Evolutionary conservation across 2,329 filamentous ascomycete genomes (phyloP).

Genomic region (Nemania sp.): DNA sequence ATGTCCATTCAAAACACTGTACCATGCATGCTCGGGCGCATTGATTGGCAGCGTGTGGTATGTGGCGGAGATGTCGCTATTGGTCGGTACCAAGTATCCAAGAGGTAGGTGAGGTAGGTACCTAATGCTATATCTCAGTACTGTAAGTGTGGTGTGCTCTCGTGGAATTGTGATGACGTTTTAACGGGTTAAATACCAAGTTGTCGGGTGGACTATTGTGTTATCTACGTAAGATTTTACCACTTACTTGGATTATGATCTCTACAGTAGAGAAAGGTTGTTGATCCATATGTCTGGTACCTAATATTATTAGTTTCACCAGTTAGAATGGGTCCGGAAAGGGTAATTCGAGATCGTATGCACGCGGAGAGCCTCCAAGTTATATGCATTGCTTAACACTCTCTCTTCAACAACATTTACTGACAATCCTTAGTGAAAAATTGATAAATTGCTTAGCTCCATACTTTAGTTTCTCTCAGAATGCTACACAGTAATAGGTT

Average conservation of each 20-base stretch:
- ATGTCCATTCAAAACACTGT: not conserved
- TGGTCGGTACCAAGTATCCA: not conserved
- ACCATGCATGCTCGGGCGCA: slow-evolving; percentile 11
- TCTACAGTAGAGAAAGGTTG: too few species aligned
- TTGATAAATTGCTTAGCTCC: not conserved
- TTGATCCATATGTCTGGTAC: too few species aligned
- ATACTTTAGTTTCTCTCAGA: not conserved
- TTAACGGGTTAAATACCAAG: slow-evolving; percentile 29
- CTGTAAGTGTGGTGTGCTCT: not conserved
- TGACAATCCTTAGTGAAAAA: not conserved
- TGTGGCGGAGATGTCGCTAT: slow-evolving; percentile 9
- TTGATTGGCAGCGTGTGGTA: slow-evolving; percentile 24
- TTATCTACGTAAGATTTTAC: not conserved
- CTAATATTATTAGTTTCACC: too few species aligned
- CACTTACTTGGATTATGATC: too few species aligned
- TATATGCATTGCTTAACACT: too few species aligned
- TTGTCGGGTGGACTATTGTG: slow-evolving; percentile 16
- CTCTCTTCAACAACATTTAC: too few species aligned
- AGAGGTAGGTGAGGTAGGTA: too few species aligned
- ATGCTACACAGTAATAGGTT: slow-evolving; percentile 11
- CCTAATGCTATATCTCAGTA: not conserved
- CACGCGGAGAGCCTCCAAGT: too few species aligned
- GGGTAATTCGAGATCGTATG: too few species aligned
- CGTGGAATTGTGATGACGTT: slow-evolving; percentile 1
- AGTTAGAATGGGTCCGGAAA: too few species aligned